phyloP scores from a whole-genome alignment of 148 eudicot species.

The Drosera capensis region DNA sequence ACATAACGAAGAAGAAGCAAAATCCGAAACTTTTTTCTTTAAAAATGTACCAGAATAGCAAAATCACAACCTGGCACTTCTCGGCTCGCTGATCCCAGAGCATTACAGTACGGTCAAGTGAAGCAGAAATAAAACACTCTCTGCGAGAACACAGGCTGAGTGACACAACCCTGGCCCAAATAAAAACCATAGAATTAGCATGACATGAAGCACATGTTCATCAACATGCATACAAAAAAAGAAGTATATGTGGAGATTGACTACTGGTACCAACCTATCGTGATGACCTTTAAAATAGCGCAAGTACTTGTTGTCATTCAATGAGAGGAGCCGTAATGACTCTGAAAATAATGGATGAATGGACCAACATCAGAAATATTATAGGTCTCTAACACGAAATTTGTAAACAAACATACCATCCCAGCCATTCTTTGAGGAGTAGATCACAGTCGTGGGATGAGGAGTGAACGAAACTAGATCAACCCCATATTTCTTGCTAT shows the following conservation, averaged over 20 bases:
- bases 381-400: not conserved
- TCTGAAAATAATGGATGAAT: conserved; percentile 26
- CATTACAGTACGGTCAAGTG: conserved; percentile 83
- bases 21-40: not conserved
- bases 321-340: conserved; percentile 87
- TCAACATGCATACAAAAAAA: not conserved
- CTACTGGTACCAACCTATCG: too few relatives aligned
- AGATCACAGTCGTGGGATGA: conserved; percentile 93
- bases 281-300: conserved; percentile 97
- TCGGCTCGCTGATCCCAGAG: conserved; percentile 98
- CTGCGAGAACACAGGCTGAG: conserved; percentile 84
- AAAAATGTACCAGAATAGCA: conserved; percentile 2
- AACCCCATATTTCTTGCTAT: conserved; percentile 97
- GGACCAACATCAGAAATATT: conserved; percentile 2
- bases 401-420: conserved; percentile 55
- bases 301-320: conserved; percentile 93
- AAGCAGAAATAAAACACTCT: conserved; percentile 78
- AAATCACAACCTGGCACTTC: conserved; percentile 64
- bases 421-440: conserved; percentile 99
- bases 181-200: conserved; percentile 2
- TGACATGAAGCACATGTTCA: not conserved
- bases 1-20: not conserved
- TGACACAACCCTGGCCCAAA: conserved; percentile 61
- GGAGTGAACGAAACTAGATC: conserved; percentile 87
- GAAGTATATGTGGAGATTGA: too few relatives aligned